These are phyloP conservation scores for Carpinus fangiana DNA, from an alignment of 306 rosid genomes.

Conservation along the genomic window DNA sequence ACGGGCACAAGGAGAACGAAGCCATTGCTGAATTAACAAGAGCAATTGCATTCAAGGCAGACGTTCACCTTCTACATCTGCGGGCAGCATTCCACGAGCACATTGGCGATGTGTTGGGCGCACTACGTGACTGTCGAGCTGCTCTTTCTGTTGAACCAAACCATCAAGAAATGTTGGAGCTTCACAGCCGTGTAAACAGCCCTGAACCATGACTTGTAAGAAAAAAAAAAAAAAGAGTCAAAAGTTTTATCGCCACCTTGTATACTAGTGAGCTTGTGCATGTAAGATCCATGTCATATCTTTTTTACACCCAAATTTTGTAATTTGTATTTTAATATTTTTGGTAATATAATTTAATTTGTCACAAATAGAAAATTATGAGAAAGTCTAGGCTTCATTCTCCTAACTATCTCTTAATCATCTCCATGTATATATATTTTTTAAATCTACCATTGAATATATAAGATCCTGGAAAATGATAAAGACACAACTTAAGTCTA, in stretches of 20 bases:
- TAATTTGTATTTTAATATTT: slow-evolving; percentile 25
- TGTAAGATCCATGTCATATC: slow-evolving; percentile 5
- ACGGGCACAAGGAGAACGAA: slow-evolving; percentile 70
- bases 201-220: slow-evolving; percentile 65
- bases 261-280: slow-evolving; percentile 31
- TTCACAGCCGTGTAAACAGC: slow-evolving; percentile 81
- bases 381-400: too few species aligned
- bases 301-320: slow-evolving; percentile 33
- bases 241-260: slow-evolving; percentile 23
- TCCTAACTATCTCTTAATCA: too few species aligned
- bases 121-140: slow-evolving; percentile 86
- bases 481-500: too few species aligned
- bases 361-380: too few species aligned
- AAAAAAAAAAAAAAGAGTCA: neutral
- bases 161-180: slow-evolving; percentile 93
- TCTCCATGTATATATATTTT: too few species aligned
- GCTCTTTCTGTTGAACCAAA: slow-evolving; percentile 92
- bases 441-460: too few species aligned
- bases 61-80: slow-evolving; percentile 85
- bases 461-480: too few species aligned
- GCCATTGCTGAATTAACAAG: slow-evolving; percentile 83
- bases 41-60: slow-evolving; percentile 90
- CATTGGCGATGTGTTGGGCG: slow-evolving; percentile 70
- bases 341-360: slow-evolving; percentile 29
- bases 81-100: slow-evolving; percentile 95